phyloP scores from a whole-genome alignment of 768 basidiomycete species.

The Lactarius hatsudake region DNA sequence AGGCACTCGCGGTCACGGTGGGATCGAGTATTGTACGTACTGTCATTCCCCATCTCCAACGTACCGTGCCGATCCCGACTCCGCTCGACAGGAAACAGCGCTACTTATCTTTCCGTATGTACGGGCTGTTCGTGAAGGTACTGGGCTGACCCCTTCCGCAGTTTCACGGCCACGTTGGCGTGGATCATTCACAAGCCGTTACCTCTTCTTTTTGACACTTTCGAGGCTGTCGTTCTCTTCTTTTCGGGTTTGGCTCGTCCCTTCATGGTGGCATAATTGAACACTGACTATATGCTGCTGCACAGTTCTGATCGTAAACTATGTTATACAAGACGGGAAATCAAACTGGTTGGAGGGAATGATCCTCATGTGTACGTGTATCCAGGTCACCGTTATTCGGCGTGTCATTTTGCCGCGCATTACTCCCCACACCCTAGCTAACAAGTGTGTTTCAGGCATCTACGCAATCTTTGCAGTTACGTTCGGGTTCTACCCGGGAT shows the following conservation, averaged over 20 bases:
- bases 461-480: constrained; percentile 70
- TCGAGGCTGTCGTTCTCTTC: constrained; percentile 67
- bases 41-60: too few relatives aligned
- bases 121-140: too few relatives aligned
- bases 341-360: constrained; percentile 86
- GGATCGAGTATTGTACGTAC: too few relatives aligned
- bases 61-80: too few relatives aligned
- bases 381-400: neutral
- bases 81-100: too few relatives aligned
- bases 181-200: constrained; percentile 82
- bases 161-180: constrained; percentile 38
- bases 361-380: constrained; percentile 59
- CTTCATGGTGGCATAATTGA: neutral
- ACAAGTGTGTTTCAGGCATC: constrained; percentile 43
- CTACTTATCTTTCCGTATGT: too few relatives aligned
- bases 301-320: constrained; percentile 77
- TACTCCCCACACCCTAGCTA: constrained; percentile 10
- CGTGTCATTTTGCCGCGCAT: neutral
- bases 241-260: constrained; percentile 34
- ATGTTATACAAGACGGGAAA: constrained; percentile 76
- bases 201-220: constrained; percentile 81
- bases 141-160: too few relatives aligned
- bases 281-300: neutral
- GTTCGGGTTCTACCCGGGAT: constrained; percentile 59
- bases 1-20: too few relatives aligned